A percentile compares a stretch with the other conserved stretches of the same genome.
Conservation (phyloP, 805 yeast genomes). For the Metschnikowia rubicola region DNA sequence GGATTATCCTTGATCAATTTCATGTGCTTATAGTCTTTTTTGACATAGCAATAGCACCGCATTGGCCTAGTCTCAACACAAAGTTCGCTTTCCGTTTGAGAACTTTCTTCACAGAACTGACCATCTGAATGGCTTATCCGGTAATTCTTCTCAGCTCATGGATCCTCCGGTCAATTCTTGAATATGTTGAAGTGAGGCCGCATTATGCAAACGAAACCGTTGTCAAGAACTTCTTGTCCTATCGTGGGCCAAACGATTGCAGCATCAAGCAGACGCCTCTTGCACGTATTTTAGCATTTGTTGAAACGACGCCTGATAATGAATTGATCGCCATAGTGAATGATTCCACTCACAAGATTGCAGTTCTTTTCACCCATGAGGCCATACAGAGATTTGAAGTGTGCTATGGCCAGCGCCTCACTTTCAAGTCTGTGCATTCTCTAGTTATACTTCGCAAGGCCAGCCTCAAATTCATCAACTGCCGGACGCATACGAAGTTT, state of each 20-base stretch:
- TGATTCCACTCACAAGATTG: slow-evolving; percentile 30
- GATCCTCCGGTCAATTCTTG: slow-evolving; percentile 9
- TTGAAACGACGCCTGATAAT: slow-evolving; percentile 20
- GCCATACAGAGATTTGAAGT: slow-evolving; percentile 31
- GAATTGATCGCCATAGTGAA: slow-evolving; percentile 30
- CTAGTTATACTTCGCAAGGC: slow-evolving; percentile 29
- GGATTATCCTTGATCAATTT: too few relatives aligned
- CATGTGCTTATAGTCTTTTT: too few relatives aligned
- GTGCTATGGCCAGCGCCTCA: slow-evolving; percentile 30
- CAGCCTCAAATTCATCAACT: slow-evolving; percentile 22
- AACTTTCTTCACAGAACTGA: too few relatives aligned
- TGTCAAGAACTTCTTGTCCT: slow-evolving; percentile 18
- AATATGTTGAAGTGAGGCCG: slow-evolving; percentile 1
- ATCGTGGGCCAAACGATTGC: slow-evolving; percentile 7
- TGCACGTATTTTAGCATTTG: slow-evolving; percentile 26
- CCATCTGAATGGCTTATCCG: slow-evolving; percentile 13
- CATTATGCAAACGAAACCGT: slow-evolving; percentile 4
- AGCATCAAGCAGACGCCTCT: slow-evolving; percentile 22
- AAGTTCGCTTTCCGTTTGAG: too few relatives aligned
- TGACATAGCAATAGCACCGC: too few relatives aligned
- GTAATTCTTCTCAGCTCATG: slow-evolving; percentile 15
- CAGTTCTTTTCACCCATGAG: slow-evolving; percentile 27
- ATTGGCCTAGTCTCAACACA: too few relatives aligned
- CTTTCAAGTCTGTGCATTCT: slow-evolving; percentile 27
- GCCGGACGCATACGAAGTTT: not conserved